Percentiles rank a stretch among this genome's conserved stretches.
Conservation (phyloP, 1,139 yeast genomes). For the Pichia sp. region DNA sequence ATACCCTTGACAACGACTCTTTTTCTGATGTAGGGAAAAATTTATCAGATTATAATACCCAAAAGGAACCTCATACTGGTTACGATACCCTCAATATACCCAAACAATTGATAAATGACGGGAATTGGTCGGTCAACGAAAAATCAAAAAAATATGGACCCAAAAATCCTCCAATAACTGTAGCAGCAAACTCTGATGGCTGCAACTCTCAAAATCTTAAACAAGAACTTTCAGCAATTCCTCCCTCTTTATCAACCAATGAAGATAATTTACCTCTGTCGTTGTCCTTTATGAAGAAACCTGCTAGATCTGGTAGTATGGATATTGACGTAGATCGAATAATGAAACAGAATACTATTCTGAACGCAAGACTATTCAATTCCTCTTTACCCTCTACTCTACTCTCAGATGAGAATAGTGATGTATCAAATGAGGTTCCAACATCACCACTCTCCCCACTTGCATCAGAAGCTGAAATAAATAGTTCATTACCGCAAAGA, state of each 20-base stretch:
- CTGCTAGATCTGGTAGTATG: conserved; percentile 24
- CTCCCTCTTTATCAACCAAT: background rate
- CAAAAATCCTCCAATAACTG: too few relatives aligned
- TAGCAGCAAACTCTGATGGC: too few relatives aligned
- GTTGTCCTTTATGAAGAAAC: conserved; percentile 24
- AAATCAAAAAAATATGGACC: too few relatives aligned
- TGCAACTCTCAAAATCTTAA: background rate
- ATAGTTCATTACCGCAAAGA: background rate
- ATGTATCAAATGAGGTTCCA: background rate
- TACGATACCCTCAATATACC: conserved; percentile 7
- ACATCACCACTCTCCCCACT: conserved; percentile 8
- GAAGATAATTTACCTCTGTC: conserved; percentile 25
- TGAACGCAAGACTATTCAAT: conserved; percentile 17
- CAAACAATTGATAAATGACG: too few relatives aligned
- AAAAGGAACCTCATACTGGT: conserved; percentile 1
- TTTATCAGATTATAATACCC: background rate
- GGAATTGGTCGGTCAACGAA: too few relatives aligned
- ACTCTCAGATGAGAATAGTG: background rate
- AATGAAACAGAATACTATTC: conserved; percentile 26
- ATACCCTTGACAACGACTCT: background rate
- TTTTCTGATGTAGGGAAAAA: background rate
- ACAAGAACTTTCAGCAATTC: background rate
- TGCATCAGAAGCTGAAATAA: background rate
- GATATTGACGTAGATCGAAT: conserved; percentile 14
- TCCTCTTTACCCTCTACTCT: too few relatives aligned